A percentile compares a stretch with the other conserved stretches of the same genome.
Evolutionary conservation across 768 basidiomycete species (phyloP).

Genomic region (Psilocybe cubensis): DNA sequence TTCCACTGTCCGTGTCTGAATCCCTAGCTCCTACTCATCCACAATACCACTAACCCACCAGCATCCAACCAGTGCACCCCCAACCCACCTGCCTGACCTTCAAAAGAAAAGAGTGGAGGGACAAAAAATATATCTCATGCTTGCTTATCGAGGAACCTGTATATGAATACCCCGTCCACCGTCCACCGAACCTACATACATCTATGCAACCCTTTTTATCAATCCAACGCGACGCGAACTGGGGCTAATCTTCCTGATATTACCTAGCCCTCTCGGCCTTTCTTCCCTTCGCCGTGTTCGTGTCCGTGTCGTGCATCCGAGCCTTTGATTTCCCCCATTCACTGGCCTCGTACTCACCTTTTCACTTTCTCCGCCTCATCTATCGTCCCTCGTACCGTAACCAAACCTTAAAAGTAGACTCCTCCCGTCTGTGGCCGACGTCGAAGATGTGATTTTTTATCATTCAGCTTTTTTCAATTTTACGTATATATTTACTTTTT

Average conservation of each 20-base stretch:
- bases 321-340: neutral
- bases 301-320: too few species aligned
- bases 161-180: neutral
- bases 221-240: too few species aligned
- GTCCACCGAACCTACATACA: too few species aligned
- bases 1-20: too few species aligned
- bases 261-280: too few species aligned
- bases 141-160: neutral
- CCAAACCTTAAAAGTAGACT: slow-evolving; percentile 12
- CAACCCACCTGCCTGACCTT: neutral
- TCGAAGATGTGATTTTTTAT: neutral
- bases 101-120: too few species aligned
- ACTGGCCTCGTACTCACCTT: neutral
- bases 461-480: slow-evolving; percentile 1
- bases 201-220: too few species aligned
- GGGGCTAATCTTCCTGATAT: too few species aligned
- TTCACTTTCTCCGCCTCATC: neutral
- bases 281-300: too few species aligned
- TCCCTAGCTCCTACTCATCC: too few species aligned
- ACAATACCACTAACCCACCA: neutral
- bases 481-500: too few species aligned
- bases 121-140: neutral
- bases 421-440: neutral
- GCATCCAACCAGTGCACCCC: neutral
- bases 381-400: neutral